phyloP scores from a whole-genome alignment of 768 basidiomycete genomes.

The Macrocybe gigantea region DNA sequence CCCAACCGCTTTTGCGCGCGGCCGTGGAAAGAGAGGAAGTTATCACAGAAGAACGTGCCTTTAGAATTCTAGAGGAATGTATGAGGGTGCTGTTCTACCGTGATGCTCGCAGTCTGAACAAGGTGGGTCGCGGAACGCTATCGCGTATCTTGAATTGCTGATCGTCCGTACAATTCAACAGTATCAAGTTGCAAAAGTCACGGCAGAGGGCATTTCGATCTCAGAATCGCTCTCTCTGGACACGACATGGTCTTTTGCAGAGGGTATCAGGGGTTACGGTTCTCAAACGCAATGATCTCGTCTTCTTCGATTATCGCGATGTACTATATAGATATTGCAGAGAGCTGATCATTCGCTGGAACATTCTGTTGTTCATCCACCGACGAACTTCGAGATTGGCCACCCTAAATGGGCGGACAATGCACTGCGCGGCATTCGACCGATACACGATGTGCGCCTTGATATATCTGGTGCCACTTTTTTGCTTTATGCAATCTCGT shows the following conservation, averaged over 20 bases:
- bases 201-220: conserved; percentile 67
- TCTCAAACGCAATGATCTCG: conserved; percentile 72
- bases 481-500: conserved; percentile 67
- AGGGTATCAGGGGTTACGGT: conserved; percentile 87
- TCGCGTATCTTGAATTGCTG: neutral
- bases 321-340: too few relatives aligned
- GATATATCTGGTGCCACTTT: too few relatives aligned
- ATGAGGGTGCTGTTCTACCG: conserved; percentile 96
- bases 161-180: conserved; percentile 22
- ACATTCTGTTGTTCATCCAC: neutral
- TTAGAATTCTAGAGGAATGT: conserved; percentile 71
- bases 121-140: conserved; percentile 43
- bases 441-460: too few relatives aligned
- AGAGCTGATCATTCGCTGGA: too few relatives aligned
- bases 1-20: conserved; percentile 86
- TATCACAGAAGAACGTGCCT: conserved; percentile 76
- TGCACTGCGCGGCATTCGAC: too few relatives aligned
- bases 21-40: conserved; percentile 79
- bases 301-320: too few relatives aligned
- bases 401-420: too few relatives aligned
- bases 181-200: conserved; percentile 95
- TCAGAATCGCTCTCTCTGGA: conserved; percentile 71
- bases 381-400: neutral
- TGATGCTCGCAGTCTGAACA: conserved; percentile 92
- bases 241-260: conserved; percentile 90